These are phyloP conservation scores for Saitozyma podzolica DNA, from an alignment of 768 basidiomycete genomes.

Conservation along the genomic window DNA sequence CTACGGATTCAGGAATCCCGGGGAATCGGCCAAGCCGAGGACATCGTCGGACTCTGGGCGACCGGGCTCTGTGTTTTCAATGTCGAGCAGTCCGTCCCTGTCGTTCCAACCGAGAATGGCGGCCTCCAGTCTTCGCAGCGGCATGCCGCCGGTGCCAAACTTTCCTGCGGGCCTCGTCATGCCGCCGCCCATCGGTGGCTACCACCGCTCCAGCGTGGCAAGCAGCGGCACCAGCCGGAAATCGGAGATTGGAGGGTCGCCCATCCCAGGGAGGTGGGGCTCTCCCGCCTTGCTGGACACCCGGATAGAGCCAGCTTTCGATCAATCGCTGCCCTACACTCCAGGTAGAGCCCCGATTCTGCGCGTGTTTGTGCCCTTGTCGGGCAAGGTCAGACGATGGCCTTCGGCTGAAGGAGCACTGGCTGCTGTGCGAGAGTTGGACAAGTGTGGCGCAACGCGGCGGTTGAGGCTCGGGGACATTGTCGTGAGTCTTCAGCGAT, in stretches of 20 bases:
- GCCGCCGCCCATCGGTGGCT: too few relatives aligned
- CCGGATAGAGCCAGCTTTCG: constrained; percentile 45
- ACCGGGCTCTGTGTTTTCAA: constrained; percentile 46
- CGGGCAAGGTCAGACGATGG: constrained; percentile 39
- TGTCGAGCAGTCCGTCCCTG: constrained; percentile 23
- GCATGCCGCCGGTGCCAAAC: too few relatives aligned
- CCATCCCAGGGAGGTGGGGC: too few relatives aligned
- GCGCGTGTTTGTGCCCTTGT: constrained; percentile 50
- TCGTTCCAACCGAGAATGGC: too few relatives aligned
- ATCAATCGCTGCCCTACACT: constrained; percentile 43
- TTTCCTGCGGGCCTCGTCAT: too few relatives aligned
- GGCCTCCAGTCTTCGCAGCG: too few relatives aligned
- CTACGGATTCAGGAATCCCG: constrained; percentile 41
- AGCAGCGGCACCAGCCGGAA: too few relatives aligned
- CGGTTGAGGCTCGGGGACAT: constrained; percentile 44
- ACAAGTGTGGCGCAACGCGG: constrained; percentile 48
- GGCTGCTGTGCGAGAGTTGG: constrained; percentile 38
- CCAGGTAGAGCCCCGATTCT: constrained; percentile 42
- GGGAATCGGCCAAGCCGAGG: constrained; percentile 26
- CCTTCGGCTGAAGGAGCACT: constrained; percentile 48
- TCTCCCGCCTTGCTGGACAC: not conserved
- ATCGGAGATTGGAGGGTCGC: too few relatives aligned
- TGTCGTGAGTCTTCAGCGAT: constrained; percentile 22
- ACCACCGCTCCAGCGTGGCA: too few relatives aligned
- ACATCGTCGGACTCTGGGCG: constrained; percentile 43